Evolutionary conservation across 768 basidiomycete genomes (phyloP).

Genomic region (Panaeolus cyanescens): DNA sequence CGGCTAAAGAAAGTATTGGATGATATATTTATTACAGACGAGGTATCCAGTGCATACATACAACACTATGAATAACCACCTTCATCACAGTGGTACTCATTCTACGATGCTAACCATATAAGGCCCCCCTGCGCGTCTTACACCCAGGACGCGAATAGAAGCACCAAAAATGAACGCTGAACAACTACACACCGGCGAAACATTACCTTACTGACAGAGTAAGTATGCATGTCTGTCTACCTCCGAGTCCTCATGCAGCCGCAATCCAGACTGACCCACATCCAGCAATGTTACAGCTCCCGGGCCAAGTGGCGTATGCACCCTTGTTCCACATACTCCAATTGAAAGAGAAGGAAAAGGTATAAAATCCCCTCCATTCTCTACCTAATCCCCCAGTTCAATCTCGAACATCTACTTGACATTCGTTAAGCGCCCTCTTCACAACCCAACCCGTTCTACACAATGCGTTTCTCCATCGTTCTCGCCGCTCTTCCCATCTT

Average conservation of each 20-base stretch:
- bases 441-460: background rate
- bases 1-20: too few species aligned
- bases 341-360: background rate
- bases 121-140: too few species aligned
- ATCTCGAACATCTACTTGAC: too few species aligned
- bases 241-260: background rate
- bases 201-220: background rate
- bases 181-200: background rate
- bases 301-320: too few species aligned
- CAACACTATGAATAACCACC: too few species aligned
- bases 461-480: background rate
- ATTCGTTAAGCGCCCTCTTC: too few species aligned
- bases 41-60: too few species aligned
- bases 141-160: background rate
- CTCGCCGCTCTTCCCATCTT: background rate
- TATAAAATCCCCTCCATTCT: background rate
- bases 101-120: background rate
- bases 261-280: too few species aligned
- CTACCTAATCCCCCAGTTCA: background rate
- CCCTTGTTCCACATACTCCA: too few species aligned
- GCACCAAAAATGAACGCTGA: background rate
- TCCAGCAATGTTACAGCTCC: too few species aligned
- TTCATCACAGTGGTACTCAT: too few species aligned
- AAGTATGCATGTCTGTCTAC: background rate
- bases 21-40: too few species aligned